Conservation (phyloP, 306 rosid genomes). For the Ceratonia siliqua region DNA sequence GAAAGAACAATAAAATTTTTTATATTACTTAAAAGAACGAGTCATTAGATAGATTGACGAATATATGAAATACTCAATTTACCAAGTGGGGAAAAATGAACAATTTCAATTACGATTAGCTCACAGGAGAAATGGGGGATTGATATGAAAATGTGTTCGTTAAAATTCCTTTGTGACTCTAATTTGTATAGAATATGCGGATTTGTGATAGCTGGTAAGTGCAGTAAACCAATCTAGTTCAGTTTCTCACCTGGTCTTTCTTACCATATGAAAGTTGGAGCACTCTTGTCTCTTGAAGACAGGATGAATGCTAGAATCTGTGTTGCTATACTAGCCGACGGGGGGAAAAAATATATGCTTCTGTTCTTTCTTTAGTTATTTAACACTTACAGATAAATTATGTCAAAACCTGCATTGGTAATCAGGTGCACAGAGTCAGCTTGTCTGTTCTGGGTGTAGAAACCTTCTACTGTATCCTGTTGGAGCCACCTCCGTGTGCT, state of each 20-base stretch:
- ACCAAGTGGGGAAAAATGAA: not conserved
- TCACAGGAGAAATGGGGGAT: not conserved
- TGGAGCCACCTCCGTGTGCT: slow-evolving; percentile 91
- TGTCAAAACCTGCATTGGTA: slow-evolving; percentile 25
- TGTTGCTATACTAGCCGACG: not conserved
- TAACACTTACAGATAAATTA: not conserved
- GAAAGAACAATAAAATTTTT: not conserved
- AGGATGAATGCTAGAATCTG: slow-evolving; percentile 1
- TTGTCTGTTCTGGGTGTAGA: slow-evolving; percentile 90
- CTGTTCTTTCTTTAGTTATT: not conserved
- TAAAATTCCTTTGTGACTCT: not conserved
- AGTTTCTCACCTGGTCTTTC: not conserved
- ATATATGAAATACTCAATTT: not conserved
- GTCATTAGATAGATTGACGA: not conserved
- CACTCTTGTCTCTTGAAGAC: not conserved
- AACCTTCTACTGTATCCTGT: slow-evolving; percentile 77
- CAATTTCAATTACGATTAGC: not conserved
- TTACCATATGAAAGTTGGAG: not conserved
- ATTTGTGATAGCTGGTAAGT: slow-evolving; percentile 12
- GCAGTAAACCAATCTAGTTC: not conserved
- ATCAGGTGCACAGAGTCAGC: slow-evolving; percentile 79
- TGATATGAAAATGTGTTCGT: not conserved
- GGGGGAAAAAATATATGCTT: not conserved
- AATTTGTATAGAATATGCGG: not conserved
- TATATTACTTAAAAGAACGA: not conserved